Evolutionary conservation across 2,329 filamentous ascomycete species (phyloP).

Genomic region (Botrytis porri): DNA sequence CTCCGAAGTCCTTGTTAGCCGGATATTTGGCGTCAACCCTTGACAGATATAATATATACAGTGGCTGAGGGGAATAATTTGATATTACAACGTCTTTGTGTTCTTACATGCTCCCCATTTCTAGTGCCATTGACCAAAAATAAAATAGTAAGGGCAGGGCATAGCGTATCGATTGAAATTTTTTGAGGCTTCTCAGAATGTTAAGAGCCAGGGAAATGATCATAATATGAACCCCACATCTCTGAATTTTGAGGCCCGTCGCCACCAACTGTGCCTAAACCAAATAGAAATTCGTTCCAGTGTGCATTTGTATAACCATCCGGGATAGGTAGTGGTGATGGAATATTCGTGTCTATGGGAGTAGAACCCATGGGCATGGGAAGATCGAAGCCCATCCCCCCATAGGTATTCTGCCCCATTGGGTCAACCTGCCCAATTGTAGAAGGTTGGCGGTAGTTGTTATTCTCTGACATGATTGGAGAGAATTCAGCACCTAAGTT

Average conservation of each 20-base stretch:
- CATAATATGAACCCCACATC: neutral
- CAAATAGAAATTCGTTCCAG: conserved; percentile 19
- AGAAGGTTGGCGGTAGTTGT: neutral
- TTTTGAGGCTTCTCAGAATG: neutral
- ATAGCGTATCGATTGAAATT: neutral
- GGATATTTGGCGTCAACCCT: neutral
- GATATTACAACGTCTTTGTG: conserved; percentile 6
- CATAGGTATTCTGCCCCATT: conserved; percentile 6
- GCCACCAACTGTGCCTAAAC: neutral
- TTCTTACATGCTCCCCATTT: neutral
- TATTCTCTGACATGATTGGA: neutral
- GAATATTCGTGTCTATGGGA: conserved; percentile 5
- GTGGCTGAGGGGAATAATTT: neutral
- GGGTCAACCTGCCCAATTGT: neutral
- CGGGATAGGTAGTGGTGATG: neutral
- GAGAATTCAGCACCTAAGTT: neutral
- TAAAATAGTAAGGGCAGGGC: neutral
- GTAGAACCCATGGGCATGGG: conserved; percentile 2
- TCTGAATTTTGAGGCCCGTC: conserved; percentile 4
- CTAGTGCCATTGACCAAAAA: neutral
- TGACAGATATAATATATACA: neutral
- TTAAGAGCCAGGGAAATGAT: conserved; percentile 14
- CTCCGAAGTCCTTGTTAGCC: neutral
- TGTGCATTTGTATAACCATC: conserved; percentile 13
- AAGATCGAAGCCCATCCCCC: conserved; percentile 7